Conservation (phyloP, 2,329 filamentous ascomycete species). For the Monilinia fructicola region DNA sequence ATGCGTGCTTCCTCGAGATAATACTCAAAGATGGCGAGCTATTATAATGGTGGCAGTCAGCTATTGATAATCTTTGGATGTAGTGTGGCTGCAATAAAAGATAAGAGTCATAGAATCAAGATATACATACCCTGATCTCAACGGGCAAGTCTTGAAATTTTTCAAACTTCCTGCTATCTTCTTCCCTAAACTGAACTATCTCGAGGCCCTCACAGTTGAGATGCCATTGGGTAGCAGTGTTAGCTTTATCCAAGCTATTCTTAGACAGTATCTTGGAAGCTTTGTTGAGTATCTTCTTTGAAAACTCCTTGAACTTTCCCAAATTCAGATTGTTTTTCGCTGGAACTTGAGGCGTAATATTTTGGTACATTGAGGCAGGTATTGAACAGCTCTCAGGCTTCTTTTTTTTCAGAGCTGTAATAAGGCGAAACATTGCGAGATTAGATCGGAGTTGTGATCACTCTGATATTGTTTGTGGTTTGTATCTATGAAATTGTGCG, state of each 20-base stretch:
- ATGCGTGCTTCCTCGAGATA: neutral
- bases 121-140: neutral
- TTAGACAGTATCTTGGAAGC: neutral
- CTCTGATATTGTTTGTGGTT: neutral
- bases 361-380: no score
- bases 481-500: neutral
- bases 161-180: neutral
- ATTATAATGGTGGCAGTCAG: neutral
- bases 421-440: neutral
- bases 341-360: neutral
- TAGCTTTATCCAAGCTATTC: neutral
- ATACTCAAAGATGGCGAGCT: neutral
- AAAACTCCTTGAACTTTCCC: neutral
- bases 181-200: neutral
- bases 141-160: constrained; percentile 3
- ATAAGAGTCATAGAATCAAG: rapidly evolving
- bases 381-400: neutral
- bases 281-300: neutral
- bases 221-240: neutral
- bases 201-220: neutral
- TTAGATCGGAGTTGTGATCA: neutral
- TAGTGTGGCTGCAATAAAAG: rapidly evolving
- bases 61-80: neutral
- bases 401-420: neutral
- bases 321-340: neutral